Conservation (phyloP, 2,329 filamentous ascomycete genomes). For the Cytospora piceicola region DNA sequence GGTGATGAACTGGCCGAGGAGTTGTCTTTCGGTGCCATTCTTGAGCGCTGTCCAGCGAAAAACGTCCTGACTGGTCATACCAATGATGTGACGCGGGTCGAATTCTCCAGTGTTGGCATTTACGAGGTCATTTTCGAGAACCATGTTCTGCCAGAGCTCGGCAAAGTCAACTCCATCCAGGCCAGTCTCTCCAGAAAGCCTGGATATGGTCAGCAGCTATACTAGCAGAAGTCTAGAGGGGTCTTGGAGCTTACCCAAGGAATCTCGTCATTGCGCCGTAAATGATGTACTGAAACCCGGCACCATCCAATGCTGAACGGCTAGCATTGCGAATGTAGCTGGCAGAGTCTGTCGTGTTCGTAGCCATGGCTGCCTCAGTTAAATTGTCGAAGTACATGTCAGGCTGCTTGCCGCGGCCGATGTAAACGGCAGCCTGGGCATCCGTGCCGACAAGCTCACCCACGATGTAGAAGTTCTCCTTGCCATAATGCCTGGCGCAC, state of each 20-base stretch:
- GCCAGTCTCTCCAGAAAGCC: constrained; percentile 23
- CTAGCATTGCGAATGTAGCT: constrained; percentile 57
- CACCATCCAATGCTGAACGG: constrained; percentile 59
- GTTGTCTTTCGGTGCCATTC: constrained; percentile 58
- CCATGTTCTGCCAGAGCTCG: constrained; percentile 55
- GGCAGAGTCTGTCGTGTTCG: constrained; percentile 45
- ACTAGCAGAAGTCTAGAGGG: constrained; percentile 50
- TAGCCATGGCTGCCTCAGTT: constrained; percentile 52
- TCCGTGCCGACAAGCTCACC: constrained; percentile 68
- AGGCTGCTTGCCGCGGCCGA: constrained; percentile 64
- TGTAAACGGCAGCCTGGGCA: constrained; percentile 61
- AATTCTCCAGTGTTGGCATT: constrained; percentile 62
- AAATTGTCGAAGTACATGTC: constrained; percentile 52
- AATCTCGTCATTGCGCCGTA: constrained; percentile 65
- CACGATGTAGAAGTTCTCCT: constrained; percentile 66
- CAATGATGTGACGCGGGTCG: constrained; percentile 66
- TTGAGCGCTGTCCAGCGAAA: constrained; percentile 65
- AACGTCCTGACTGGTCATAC: constrained; percentile 66
- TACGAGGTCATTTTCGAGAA: constrained; percentile 59
- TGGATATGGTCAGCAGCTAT: constrained; percentile 35
- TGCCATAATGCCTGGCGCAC: constrained; percentile 60
- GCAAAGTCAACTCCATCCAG: constrained; percentile 47
- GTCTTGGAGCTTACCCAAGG: constrained; percentile 58
- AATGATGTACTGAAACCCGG: constrained; percentile 66
- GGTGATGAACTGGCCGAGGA: constrained; percentile 61